Evolutionary conservation across 2,329 filamentous ascomycete genomes (phyloP).

Genomic region (Teratosphaeriaceae sp.): DNA sequence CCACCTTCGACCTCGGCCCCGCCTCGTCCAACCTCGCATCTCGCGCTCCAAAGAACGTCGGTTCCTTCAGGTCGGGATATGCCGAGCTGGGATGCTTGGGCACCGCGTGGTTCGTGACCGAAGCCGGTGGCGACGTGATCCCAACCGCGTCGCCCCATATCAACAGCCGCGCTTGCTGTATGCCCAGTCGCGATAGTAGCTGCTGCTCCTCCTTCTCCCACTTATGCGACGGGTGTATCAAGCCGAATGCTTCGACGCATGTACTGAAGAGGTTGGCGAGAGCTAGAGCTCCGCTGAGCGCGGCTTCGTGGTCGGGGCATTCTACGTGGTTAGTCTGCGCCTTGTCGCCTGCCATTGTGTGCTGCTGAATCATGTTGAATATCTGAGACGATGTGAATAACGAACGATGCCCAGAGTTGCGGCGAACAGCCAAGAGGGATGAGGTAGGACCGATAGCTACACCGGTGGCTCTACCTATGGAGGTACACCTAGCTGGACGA

Average conservation of each 20-base stretch:
- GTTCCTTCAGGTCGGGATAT: constrained; percentile 39
- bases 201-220: constrained; percentile 39
- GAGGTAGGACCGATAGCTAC: not conserved
- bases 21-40: constrained; percentile 38
- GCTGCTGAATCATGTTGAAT: constrained; percentile 7
- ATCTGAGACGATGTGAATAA: not conserved
- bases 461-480: no score
- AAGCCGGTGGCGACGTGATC: constrained; percentile 37
- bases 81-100: constrained; percentile 37
- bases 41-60: constrained; percentile 38
- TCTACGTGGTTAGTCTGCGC: constrained; percentile 18
- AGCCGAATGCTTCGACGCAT: constrained; percentile 42
- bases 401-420: no score
- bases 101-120: constrained; percentile 38
- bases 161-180: constrained; percentile 42
- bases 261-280: constrained; percentile 41
- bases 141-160: constrained; percentile 44
- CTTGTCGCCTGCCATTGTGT: constrained; percentile 15
- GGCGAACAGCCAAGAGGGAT: not conserved
- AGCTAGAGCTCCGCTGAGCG: constrained; percentile 34
- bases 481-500: not conserved
- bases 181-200: constrained; percentile 36
- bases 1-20: constrained; percentile 31
- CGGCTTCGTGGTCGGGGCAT: constrained; percentile 22
- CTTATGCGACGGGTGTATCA: constrained; percentile 38